Evolutionary conservation across 2,329 filamentous ascomycete species (phyloP).

Genomic region (Cytospora paraplurivora): DNA sequence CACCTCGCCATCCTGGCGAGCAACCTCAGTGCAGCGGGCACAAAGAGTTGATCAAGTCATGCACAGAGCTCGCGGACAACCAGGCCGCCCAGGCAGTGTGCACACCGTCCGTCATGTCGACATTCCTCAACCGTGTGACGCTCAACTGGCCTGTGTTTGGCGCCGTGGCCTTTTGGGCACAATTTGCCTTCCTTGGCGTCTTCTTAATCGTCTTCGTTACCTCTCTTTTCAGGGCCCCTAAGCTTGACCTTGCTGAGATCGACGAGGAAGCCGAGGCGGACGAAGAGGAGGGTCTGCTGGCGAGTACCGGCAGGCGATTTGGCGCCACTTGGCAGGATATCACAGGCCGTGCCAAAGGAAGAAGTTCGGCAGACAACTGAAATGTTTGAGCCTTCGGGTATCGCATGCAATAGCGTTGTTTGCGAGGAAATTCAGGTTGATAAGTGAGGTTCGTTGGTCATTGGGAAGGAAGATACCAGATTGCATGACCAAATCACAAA

Average conservation of each 20-base stretch:
- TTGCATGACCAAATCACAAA: conserved; percentile 11
- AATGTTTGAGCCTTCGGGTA: conserved; percentile 11
- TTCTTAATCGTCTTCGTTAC: conserved; percentile 82
- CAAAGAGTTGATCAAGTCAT: conserved; percentile 73
- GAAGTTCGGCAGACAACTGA: conserved; percentile 3
- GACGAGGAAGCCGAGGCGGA: conserved; percentile 90
- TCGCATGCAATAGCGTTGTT: conserved; percentile 19
- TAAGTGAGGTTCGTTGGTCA: background rate
- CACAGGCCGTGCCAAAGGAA: conserved; percentile 53
- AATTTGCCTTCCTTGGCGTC: conserved; percentile 85
- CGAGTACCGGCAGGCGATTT: conserved; percentile 78
- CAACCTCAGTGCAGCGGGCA: conserved; percentile 76
- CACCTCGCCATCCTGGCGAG: conserved; percentile 61
- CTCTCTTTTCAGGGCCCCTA: conserved; percentile 78
- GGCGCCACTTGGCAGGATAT: conserved; percentile 89
- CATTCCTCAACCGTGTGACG: conserved; percentile 88
- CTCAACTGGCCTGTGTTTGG: conserved; percentile 97
- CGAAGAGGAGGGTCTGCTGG: conserved; percentile 89
- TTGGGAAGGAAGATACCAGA: conserved; percentile 12
- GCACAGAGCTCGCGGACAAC: conserved; percentile 74
- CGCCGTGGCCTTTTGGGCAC: conserved; percentile 90
- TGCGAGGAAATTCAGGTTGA: background rate
- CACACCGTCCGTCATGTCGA: conserved; percentile 88
- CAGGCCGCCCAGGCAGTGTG: conserved; percentile 77
- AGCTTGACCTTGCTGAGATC: conserved; percentile 72